Evolutionary conservation across 2,329 filamentous ascomycete genomes (phyloP), one percentile per base, ranked within the genome.

Genomic region (Fusarium denticulatum): DNA sequence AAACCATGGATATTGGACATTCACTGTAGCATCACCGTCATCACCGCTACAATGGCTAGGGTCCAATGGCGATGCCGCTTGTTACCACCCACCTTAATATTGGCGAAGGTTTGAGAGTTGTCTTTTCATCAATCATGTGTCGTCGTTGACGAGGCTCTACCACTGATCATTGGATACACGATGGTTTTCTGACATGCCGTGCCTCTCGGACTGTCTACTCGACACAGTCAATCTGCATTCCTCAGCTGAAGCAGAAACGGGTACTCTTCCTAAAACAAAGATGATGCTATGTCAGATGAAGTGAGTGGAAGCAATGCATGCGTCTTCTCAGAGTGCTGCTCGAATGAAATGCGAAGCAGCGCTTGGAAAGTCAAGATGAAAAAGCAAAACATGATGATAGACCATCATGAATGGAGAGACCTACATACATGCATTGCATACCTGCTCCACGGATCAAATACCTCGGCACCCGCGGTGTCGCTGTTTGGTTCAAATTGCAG

Each of bases 21-120:
- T 42, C 40, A 62, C 55, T 42, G 64, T 73, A 70, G 64, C 71
- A 71, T 72, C 64, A 76, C 75, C 74, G 63, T 53, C 36, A 47
- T 66, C 71, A 69, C 75, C 72, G 72, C 64, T 64, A 49, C 52
- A 46, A 43, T 34, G 32, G 46, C 46, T 28, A 30, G 62, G 43
- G 30, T 34, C 39, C 55, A 46, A 64, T 59, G 67, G 32, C 45
- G 36, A 64, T 32, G 40, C 46, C 46, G 46, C 66, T 55, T 45
- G 52, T 58, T 46, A 64, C 65, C 59, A 64, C 59, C 67, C 65
- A 53, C 66, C 20, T 42, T 30, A 20, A 43, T 18, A 28, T 26
- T 60, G 52, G 49, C 36, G 34, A 62, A 60, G 39, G 28, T 26
- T 40, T 65, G 43, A 53, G 50, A 46, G 39, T 47, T 28, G 40